A percentile compares a stretch with the other conserved stretches of the same genome.
Conservation (phyloP, 2,329 filamentous ascomycete genomes). For the Colletotrichum chlorophyti region DNA sequence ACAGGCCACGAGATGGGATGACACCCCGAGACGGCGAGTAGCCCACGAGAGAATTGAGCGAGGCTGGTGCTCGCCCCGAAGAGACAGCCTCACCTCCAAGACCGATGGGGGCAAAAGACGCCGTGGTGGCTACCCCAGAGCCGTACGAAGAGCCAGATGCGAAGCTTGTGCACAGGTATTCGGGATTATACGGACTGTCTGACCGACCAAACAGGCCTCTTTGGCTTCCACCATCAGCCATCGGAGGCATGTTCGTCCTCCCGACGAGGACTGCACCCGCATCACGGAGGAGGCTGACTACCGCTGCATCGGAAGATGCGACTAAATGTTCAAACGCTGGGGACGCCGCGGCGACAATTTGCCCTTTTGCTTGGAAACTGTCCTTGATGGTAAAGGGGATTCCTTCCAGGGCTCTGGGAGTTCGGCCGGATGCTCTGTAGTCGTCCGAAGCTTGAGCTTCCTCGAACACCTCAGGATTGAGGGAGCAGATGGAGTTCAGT, state of each 20-base stretch:
- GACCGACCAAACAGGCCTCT: constrained; percentile 58
- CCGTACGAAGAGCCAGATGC: constrained; percentile 62
- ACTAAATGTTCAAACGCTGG: constrained; percentile 58
- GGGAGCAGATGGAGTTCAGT: constrained; percentile 36
- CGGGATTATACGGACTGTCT: constrained; percentile 57
- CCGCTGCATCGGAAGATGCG: constrained; percentile 59
- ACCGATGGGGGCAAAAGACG: constrained; percentile 57
- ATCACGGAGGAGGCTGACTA: constrained; percentile 51
- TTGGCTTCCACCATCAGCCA: constrained; percentile 63
- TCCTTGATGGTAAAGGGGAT: constrained; percentile 66
- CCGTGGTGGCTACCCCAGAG: constrained; percentile 53
- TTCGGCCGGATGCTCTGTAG: constrained; percentile 29
- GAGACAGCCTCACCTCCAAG: constrained; percentile 60
- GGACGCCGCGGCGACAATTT: constrained; percentile 61
- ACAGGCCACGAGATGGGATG: constrained; percentile 55
- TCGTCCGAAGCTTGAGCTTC: constrained; percentile 38
- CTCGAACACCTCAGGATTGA: constrained; percentile 35
- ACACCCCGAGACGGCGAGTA: constrained; percentile 59
- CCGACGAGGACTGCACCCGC: constrained; percentile 60
- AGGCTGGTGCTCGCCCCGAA: constrained; percentile 58
- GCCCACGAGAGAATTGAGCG: constrained; percentile 57
- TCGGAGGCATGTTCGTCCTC: constrained; percentile 63
- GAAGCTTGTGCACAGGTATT: constrained; percentile 58
- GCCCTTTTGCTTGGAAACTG: constrained; percentile 58
- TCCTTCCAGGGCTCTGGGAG: constrained; percentile 50